Evolutionary conservation across 305 asterid genomes (phyloP), one percentile per base, ranked within the genome.

Genomic region (Coffea humblotiana): DNA sequence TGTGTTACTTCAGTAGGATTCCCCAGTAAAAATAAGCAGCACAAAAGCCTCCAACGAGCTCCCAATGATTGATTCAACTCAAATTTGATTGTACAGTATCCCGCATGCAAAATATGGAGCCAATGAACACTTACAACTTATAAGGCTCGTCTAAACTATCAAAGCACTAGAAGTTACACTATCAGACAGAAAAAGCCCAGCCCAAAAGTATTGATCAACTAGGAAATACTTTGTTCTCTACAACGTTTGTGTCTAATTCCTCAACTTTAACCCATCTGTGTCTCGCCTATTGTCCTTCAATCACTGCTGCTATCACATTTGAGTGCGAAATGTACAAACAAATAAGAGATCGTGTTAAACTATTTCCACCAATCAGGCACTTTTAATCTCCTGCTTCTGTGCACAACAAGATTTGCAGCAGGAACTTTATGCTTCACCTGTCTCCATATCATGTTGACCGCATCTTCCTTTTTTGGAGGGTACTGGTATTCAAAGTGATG

Each of bases 361-460:
- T 84, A 88, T 83, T 91, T 88, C 97, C 95, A 92, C 97, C 93
- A 93, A 84, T 92, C 97, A 3, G 97, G 92, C 77, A 95, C 90
- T 81, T 92, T 95, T 83, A 95, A 83, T 88, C 98, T 86, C 77
- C 93, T 80, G 88, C 81, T 92, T 82, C 97, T 84, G 74, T 93
- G 97, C 25, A 86, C 85, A 67, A 90, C 93, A 78, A 95, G 99
- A 72, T 89, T 83, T 71, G 88, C 88, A 10, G 79, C 78, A 0
- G 96, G 97, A 65, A 93, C 85, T 87, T 93, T 92, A 81, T 87
- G 87, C 85, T 82, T 90, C 45, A 93, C 96, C 88, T 95, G 95
- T 76, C 95, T 91, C 99, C 98, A 92, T 61, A 95, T 88, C 99
- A 95, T 95, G 83, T 89, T 89, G 18, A 93, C 97, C 0, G 97